These are phyloP conservation scores for Carex sylvatica DNA, from an alignment of 202 grass and related monocot species.

Conservation along the genomic window DNA sequence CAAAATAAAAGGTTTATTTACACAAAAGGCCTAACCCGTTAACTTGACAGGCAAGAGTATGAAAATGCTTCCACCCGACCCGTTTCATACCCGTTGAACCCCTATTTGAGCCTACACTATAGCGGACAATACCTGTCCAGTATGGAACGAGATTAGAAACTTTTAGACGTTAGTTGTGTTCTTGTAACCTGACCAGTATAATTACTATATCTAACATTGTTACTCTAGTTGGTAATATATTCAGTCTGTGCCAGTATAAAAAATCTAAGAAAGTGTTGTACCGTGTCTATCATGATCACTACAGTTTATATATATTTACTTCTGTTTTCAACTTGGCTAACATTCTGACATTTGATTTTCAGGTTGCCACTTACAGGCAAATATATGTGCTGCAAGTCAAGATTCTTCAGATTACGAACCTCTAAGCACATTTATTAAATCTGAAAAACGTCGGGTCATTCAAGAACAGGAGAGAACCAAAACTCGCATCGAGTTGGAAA, in stretches of 20 bases:
- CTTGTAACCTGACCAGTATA: not conserved
- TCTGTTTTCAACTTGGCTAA: not conserved
- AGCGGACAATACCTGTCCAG: not conserved
- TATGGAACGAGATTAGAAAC: not conserved
- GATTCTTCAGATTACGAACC: slow-evolving; percentile 2
- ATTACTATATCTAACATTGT: not conserved
- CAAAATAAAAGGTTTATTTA: too few species aligned
- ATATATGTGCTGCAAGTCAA: not conserved
- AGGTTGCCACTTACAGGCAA: not conserved
- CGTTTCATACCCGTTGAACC: too few species aligned
- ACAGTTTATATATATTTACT: not conserved
- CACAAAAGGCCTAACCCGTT: too few species aligned
- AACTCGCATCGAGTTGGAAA: slow-evolving; percentile 26
- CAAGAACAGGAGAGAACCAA: slow-evolving; percentile 28
- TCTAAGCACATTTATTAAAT: slow-evolving; percentile 41
- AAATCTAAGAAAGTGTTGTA: not conserved
- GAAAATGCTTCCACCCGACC: too few species aligned
- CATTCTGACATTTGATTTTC: not conserved
- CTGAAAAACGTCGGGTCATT: slow-evolving; percentile 5
- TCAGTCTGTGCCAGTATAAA: not conserved
- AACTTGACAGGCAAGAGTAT: too few species aligned
- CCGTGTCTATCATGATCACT: not conserved
- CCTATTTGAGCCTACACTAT: not conserved
- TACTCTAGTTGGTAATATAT: not conserved
- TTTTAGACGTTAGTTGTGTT: not conserved